Conservation (phyloP, 2,329 filamentous ascomycete species). For the Penicillium sp. region DNA sequence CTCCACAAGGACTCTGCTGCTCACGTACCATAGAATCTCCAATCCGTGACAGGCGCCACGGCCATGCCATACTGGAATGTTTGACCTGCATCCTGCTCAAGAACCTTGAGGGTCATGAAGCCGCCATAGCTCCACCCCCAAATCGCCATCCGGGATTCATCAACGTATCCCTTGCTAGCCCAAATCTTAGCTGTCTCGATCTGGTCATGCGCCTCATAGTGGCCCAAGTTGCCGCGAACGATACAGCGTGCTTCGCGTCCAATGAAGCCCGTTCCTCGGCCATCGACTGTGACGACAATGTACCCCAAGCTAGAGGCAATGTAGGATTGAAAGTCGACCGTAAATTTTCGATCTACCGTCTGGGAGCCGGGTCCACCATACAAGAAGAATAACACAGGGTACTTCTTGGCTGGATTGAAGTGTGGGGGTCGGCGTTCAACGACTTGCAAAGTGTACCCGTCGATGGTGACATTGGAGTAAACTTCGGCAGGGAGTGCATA, state of each 20-base stretch:
- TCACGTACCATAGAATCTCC: constrained; percentile 74
- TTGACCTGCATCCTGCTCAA: constrained; percentile 82
- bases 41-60: constrained; percentile 97
- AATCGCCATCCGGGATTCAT: constrained; percentile 77
- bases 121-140: constrained; percentile 99
- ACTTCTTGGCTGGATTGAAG: constrained; percentile 78
- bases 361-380: constrained; percentile 97
- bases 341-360: constrained; percentile 74
- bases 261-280: constrained; percentile 85
- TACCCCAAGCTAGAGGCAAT: constrained; percentile 83
- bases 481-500: constrained; percentile 79
- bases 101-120: constrained; percentile 90
- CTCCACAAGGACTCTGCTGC: not conserved
- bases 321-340: constrained; percentile 86
- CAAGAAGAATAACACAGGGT: constrained; percentile 91
- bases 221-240: constrained; percentile 78
- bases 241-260: constrained; percentile 80
- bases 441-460: constrained; percentile 69
- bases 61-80: constrained; percentile 98
- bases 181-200: constrained; percentile 86
- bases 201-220: constrained; percentile 84
- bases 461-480: constrained; percentile 81
- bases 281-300: constrained; percentile 91
- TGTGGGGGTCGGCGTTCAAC: constrained; percentile 87
- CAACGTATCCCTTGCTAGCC: constrained; percentile 77